Evolutionary conservation across 805 yeast genomes (phyloP).

Genomic region (Komagataella kurtzmanii): DNA sequence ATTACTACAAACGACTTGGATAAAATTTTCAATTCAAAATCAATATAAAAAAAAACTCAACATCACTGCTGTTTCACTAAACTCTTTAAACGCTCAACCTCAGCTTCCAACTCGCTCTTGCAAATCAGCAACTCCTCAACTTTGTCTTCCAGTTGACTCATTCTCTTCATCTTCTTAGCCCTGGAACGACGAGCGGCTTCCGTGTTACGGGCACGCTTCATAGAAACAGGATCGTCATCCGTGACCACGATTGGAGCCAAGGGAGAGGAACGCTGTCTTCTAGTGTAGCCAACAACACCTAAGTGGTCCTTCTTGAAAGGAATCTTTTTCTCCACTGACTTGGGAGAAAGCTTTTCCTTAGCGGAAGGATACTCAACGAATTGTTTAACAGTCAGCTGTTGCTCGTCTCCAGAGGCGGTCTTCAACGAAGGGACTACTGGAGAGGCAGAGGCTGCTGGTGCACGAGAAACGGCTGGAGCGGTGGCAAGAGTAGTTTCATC

Average conservation of each 20-base stretch:
- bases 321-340: conserved; percentile 7
- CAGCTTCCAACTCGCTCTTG: conserved; percentile 48
- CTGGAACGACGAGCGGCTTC: conserved; percentile 95
- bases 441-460: background rate
- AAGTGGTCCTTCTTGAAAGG: conserved; percentile 34
- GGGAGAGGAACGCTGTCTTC: conserved; percentile 65
- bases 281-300: conserved; percentile 64
- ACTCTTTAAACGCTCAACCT: conserved; percentile 26
- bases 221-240: conserved; percentile 48
- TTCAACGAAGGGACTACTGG: background rate
- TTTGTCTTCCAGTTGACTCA: conserved; percentile 67
- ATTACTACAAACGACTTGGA: background rate
- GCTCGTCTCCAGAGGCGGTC: background rate
- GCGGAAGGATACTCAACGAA: background rate
- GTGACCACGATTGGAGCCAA: conserved; percentile 56
- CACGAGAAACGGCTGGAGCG: background rate
- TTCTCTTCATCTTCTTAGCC: conserved; percentile 84
- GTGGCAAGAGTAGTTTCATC: conserved; percentile 14
- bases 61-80: background rate
- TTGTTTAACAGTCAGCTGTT: background rate
- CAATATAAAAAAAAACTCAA: background rate
- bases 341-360: background rate
- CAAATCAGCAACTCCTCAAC: conserved; percentile 51
- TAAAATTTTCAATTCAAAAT: background rate
- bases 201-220: conserved; percentile 93